A percentile compares a stretch with the other conserved stretches of the same genome.
These are phyloP conservation scores for Xerocomus spinulosus DNA, from an alignment of 768 basidiomycete genomes.

Conservation along the genomic window DNA sequence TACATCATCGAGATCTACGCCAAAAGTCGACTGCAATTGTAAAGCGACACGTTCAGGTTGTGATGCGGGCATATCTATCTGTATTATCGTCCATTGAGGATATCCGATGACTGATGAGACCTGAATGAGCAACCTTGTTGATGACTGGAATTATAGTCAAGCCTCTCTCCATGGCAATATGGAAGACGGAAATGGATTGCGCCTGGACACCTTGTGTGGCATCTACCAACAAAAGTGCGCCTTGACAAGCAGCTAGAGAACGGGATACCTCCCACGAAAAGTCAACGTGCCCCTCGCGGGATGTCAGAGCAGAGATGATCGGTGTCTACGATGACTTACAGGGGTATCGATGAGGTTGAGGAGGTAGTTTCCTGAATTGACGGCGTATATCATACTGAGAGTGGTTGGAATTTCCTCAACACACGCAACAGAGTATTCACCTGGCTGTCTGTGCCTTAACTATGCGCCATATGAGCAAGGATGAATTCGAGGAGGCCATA, in stretches of 20 bases:
- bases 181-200: slow-evolving; percentile 93
- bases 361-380: slow-evolving; percentile 55
- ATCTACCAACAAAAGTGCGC: slow-evolving; percentile 83
- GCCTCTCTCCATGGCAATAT: slow-evolving; percentile 77
- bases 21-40: slow-evolving; percentile 81
- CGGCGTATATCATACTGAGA: slow-evolving; percentile 71
- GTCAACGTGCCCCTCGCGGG: slow-evolving; percentile 83
- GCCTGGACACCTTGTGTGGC: slow-evolving; percentile 98
- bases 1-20: slow-evolving; percentile 68
- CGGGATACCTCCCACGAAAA: slow-evolving; percentile 97
- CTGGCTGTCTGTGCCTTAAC: slow-evolving; percentile 97
- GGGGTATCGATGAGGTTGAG: slow-evolving; percentile 97
- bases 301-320: slow-evolving; percentile 1
- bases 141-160: slow-evolving; percentile 84
- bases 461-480: slow-evolving; percentile 27
- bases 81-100: slow-evolving; percentile 1
- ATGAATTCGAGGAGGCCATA: not conserved
- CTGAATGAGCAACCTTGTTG: slow-evolving; percentile 63
- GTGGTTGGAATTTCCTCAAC: slow-evolving; percentile 2
- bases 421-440: slow-evolving; percentile 32
- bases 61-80: slow-evolving; percentile 93
- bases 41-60: slow-evolving; percentile 74
- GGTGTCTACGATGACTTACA: slow-evolving; percentile 35
- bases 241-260: slow-evolving; percentile 89
- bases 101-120: not conserved